phyloP scores from a whole-genome alignment of 331 rosid species.

The Erythrophleum ivorense region DNA sequence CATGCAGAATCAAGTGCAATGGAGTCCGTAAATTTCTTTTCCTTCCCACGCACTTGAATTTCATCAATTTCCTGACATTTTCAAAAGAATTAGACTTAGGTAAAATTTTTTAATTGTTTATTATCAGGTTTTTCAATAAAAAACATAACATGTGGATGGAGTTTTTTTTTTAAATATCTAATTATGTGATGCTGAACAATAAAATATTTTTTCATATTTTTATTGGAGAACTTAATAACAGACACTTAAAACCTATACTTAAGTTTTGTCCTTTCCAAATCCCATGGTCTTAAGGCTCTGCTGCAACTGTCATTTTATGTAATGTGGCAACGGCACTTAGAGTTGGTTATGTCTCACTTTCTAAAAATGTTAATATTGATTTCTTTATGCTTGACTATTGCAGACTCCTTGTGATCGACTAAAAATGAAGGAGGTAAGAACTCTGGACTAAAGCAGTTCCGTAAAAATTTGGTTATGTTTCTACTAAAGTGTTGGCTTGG shows the following conservation, averaged over 20 bases:
- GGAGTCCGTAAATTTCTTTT: neutral
- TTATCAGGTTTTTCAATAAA: neutral
- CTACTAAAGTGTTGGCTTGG: neutral
- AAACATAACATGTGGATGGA: neutral
- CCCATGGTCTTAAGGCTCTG: neutral
- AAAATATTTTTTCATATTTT: neutral
- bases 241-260: neutral
- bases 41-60: neutral
- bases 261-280: slow-evolving; percentile 3
- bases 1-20: slow-evolving; percentile 10
- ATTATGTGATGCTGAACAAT: no score
- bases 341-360: slow-evolving; percentile 28
- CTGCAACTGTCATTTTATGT: neutral
- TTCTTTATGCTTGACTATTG: slow-evolving; percentile 39
- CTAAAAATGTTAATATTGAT: slow-evolving; percentile 19
- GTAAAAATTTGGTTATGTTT: slow-evolving; percentile 13
- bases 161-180: no score
- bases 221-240: neutral
- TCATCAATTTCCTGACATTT: neutral
- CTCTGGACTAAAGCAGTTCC: slow-evolving; percentile 20
- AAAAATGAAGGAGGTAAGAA: slow-evolving; percentile 54
- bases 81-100: neutral
- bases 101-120: neutral
- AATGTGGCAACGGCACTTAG: slow-evolving; percentile 1
- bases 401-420: slow-evolving; percentile 58